phyloP scores from a whole-genome alignment of 805 yeast genomes.

The Candida methanosorbosa region DNA sequence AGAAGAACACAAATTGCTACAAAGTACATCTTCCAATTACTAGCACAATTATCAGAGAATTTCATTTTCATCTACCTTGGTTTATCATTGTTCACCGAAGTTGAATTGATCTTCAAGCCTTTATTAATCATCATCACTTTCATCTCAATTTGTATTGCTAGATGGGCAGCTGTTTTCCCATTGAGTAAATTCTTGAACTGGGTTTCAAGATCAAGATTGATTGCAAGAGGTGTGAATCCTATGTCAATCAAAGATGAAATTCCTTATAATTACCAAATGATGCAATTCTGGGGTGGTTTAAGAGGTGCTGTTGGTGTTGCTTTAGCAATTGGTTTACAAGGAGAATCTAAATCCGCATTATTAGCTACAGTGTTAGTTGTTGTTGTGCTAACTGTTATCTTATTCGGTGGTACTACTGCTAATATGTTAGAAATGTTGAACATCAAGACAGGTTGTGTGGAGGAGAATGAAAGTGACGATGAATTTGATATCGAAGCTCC shows the following conservation, averaged over 20 bases:
- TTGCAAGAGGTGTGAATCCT: slow-evolving; percentile 34
- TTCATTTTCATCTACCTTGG: slow-evolving; percentile 95
- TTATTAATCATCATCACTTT: slow-evolving; percentile 84
- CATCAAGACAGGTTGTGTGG: slow-evolving; percentile 84
- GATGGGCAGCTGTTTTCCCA: slow-evolving; percentile 98
- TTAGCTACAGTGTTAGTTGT: slow-evolving; percentile 94
- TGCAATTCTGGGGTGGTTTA: slow-evolving; percentile 99
- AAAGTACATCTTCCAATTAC: slow-evolving; percentile 84
- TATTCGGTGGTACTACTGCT: slow-evolving; percentile 98
- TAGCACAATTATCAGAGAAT: slow-evolving; percentile 94
- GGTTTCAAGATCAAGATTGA: slow-evolving; percentile 53
- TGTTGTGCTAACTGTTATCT: slow-evolving; percentile 89
- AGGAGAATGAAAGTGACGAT: slow-evolving; percentile 80
- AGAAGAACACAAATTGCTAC: slow-evolving; percentile 95
- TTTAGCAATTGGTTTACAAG: slow-evolving; percentile 93
- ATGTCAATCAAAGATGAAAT: slow-evolving; percentile 66
- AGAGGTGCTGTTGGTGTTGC: slow-evolving; percentile 99
- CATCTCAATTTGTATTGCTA: slow-evolving; percentile 82
- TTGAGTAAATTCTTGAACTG: slow-evolving; percentile 77
- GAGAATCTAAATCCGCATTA: slow-evolving; percentile 81
- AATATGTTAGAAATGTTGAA: slow-evolving; percentile 94
- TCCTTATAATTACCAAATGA: slow-evolving; percentile 92
- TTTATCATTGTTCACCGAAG: slow-evolving; percentile 90
- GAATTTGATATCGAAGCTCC: slow-evolving; percentile 91
- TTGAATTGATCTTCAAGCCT: slow-evolving; percentile 91